Base-by-base conservation (phyloP, 2,329 filamentous ascomycete species). In the Neonectria neomacrospora region DNA sequence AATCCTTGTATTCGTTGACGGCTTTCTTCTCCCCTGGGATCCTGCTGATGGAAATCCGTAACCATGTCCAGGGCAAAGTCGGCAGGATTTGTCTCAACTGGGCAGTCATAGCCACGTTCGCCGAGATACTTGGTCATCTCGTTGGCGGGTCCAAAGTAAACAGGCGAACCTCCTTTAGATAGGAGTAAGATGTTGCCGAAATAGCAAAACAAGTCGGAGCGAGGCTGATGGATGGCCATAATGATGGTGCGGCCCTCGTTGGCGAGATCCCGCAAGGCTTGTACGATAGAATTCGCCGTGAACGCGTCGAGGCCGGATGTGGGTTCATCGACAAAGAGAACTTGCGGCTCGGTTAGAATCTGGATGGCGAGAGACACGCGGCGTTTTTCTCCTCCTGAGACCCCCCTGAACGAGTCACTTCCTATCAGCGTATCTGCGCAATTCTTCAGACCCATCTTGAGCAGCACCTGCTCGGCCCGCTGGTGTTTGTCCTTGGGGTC, bases 21-120 rank as follows among this genome's bases (percentile, higher is more conserved):
- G 55, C 86, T 91, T 39, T 85, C 81, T 2, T 80, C 83, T 74
- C 93, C 90, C 23, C 84, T 80, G 4, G 81, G 77, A 34, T 84
- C 86, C 45, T 89, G 83, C 65, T 92, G 90, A 0, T 93, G 80
- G 68, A 93, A 89, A 22, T 92, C 85, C 0, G 90, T 93, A 61
- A 93, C 90, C 39, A 92, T 80, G 69, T 93, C 91, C 10, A 93
- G 82, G 0, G 89, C 90, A 73, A 92, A 93, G 73, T 93, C 91
- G 0, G 91, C 90, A 1, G 91, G 91, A 67, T 93, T 93, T 3
- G 88, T 90, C 58, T 89, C 86, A 20, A 81, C 80, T 0, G 90
- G 89, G 71, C 90, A 93, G 6, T 85, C 79, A 69, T 87, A 86
- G 2, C 89, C 89, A 18, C 88, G 79, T 1, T 72, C 73, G 2